A percentile compares a stretch with the other conserved stretches of the same genome.
These are phyloP conservation scores for Linum usitatissimum DNA, from an alignment of 345 rosid species.

Conservation along the genomic window DNA sequence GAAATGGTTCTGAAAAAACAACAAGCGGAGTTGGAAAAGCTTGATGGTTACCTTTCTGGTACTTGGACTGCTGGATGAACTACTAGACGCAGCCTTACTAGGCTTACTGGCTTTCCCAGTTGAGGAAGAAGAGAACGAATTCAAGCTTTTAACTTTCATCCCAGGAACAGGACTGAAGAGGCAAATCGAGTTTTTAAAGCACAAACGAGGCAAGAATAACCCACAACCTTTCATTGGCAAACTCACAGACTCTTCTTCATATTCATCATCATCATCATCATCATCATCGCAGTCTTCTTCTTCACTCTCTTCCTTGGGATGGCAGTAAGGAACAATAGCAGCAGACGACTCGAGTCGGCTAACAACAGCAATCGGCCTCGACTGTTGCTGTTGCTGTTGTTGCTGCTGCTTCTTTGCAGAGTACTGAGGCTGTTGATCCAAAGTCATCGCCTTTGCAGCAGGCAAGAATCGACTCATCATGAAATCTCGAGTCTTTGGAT, in stretches of 20 bases:
- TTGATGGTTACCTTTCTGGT: constrained; percentile 35
- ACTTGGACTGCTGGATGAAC: constrained; percentile 32
- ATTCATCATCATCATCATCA: constrained; percentile 31
- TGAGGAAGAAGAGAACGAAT: constrained; percentile 26
- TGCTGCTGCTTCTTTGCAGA: constrained; percentile 51
- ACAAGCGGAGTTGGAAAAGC: neutral
- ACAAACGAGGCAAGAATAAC: constrained; percentile 45
- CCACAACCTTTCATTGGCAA: constrained; percentile 63
- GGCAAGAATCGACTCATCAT: constrained; percentile 93
- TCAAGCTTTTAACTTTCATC: constrained; percentile 33
- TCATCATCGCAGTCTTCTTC: constrained; percentile 32
- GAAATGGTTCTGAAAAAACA: neutral
- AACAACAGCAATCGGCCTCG: constrained; percentile 28
- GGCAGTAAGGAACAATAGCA: constrained; percentile 15
- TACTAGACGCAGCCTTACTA: constrained; percentile 30
- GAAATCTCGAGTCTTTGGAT: constrained; percentile 55
- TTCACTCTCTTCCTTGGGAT: constrained; percentile 39
- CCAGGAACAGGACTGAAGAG: constrained; percentile 55
- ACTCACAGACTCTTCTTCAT: constrained; percentile 20
- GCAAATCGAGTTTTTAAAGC: constrained; percentile 46
- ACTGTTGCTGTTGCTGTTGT: constrained; percentile 44
- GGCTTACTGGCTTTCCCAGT: constrained; percentile 20
- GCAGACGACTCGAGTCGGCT: constrained; percentile 23
- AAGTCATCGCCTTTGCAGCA: constrained; percentile 91
- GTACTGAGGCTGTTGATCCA: constrained; percentile 46